Conservation (phyloP, 208 protist genomes). For the Crithidia expoeki region DNA sequence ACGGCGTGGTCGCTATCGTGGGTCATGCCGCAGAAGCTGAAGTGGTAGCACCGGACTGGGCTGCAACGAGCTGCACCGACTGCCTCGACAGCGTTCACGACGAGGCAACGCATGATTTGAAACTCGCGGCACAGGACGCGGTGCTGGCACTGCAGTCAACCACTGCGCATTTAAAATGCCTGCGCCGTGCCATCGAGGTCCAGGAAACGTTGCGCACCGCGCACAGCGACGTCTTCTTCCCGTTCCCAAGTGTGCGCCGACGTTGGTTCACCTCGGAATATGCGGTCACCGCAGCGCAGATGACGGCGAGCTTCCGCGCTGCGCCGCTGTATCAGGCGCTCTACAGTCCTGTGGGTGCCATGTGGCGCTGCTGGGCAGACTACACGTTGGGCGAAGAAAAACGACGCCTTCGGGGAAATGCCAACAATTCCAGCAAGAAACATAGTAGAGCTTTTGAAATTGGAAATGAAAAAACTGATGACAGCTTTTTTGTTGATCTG, state of each 20-base stretch:
- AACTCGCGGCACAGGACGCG: background rate
- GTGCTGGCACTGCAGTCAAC: background rate
- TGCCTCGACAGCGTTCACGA: conserved; percentile 30
- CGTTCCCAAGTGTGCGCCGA: conserved; percentile 65
- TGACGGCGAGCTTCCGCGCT: conserved; percentile 48
- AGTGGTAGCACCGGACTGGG: conserved; percentile 58
- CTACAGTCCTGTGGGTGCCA: conserved; percentile 16
- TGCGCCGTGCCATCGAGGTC: conserved; percentile 37
- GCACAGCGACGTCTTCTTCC: conserved; percentile 82
- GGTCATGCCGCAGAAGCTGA: conserved; percentile 40
- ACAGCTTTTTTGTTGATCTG: conserved; percentile 7
- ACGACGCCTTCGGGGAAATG: background rate
- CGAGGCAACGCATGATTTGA: conserved; percentile 3
- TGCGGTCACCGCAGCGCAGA: conserved; percentile 46
- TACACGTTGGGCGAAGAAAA: background rate
- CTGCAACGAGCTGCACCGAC: conserved; percentile 42
- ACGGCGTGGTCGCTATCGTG: conserved; percentile 79
- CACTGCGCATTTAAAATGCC: background rate
- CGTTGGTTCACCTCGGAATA: conserved; percentile 80
- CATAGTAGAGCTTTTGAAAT: too few relatives aligned
- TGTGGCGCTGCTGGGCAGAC: conserved; percentile 17
- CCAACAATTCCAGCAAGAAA: too few relatives aligned
- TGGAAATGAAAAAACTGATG: too few relatives aligned
- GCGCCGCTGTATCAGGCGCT: conserved; percentile 66
- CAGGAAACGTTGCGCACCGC: conserved; percentile 46